Base-by-base conservation (phyloP, 768 basidiomycete genomes). In the Mycena leptocephala region DNA sequence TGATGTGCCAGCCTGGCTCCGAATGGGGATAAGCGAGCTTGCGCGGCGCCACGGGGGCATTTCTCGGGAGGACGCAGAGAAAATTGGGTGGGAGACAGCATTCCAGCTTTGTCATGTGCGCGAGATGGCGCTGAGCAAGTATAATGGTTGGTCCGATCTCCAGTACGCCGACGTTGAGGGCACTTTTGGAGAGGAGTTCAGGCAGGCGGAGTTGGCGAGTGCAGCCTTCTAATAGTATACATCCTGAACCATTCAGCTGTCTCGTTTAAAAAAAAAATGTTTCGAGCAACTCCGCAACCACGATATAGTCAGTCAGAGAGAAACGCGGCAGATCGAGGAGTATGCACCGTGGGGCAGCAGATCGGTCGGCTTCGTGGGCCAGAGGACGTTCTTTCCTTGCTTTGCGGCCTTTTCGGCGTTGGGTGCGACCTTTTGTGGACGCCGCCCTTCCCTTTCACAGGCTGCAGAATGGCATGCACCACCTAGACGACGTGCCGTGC, bases 1-100 rank as follows among this genome's bases (percentile, higher is more conserved):
- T 55, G 79, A 83, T n/a, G 82, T 89, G 13, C 62, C 79, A 7
- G 41, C 67, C 7, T 89, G 88, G 86, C 79, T 87, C 14, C 51
- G 85, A 22, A 70, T 78, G 9, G 86, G 84, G 30, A 78, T 85
- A 56, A 75, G 55, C 5, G 78, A 80, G 8, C 73, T 86, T 24
- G 79, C 81, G 1, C 76, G 56, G 53, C 78, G 82, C n/a, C 51
- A 72, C 14, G 76, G 79, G 35, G 69, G 80, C 3, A 74, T 84
- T 18, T 74, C 66, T n/a, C 24, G 76, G 8, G 77, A 79, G 30
- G 77, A 68, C 20, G 73, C 68, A 30, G 70, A 74, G 68, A 62
- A n/a, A 58, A 71, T 78, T 20, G 70, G 73, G 32, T 72, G 37
- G 43, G 18, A 63, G 64, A 69, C 70, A 1, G 55, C 77, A 22